Evolutionary conservation across 352 stramenopile genomes (phyloP).

Genomic region (Phytophthora pluvialis): DNA sequence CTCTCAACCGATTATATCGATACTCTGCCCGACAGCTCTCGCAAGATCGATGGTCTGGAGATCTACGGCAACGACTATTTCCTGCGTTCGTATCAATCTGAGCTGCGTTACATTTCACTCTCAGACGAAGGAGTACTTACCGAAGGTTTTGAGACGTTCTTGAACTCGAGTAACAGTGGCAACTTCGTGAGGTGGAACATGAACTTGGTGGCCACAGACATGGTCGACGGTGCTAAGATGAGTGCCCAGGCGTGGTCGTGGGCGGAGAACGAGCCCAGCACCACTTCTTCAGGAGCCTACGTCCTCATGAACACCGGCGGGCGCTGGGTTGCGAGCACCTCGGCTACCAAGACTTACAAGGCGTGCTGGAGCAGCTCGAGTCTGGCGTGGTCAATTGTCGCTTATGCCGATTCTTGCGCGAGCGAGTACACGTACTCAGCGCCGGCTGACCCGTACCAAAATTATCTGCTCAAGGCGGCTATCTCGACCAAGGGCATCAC

Average conservation of each 20-base stretch:
- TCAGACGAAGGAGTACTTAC: slow-evolving; percentile 34
- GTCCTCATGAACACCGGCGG: slow-evolving; percentile 45
- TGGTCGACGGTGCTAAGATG: slow-evolving; percentile 55
- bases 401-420: slow-evolving; percentile 30
- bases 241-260: slow-evolving; percentile 56
- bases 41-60: slow-evolving; percentile 44
- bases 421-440: slow-evolving; percentile 35
- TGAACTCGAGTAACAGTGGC: slow-evolving; percentile 46
- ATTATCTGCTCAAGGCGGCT: slow-evolving; percentile 47
- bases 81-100: slow-evolving; percentile 49
- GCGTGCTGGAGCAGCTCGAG: slow-evolving; percentile 49
- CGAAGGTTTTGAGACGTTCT: slow-evolving; percentile 33
- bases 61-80: slow-evolving; percentile 60
- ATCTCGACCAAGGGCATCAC: slow-evolving; percentile 41
- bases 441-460: slow-evolving; percentile 57
- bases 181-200: slow-evolving; percentile 65
- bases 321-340: slow-evolving; percentile 40
- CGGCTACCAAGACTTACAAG: slow-evolving; percentile 33
- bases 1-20: slow-evolving; percentile 48
- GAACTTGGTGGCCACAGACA: slow-evolving; percentile 56
- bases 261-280: slow-evolving; percentile 50
- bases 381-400: slow-evolving; percentile 48
- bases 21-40: slow-evolving; percentile 38
- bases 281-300: slow-evolving; percentile 27
- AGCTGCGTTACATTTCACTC: slow-evolving; percentile 61